These are phyloP conservation scores for Nicotiana paniculata DNA, from an alignment of 257 asterid species.

Conservation along the genomic window DNA sequence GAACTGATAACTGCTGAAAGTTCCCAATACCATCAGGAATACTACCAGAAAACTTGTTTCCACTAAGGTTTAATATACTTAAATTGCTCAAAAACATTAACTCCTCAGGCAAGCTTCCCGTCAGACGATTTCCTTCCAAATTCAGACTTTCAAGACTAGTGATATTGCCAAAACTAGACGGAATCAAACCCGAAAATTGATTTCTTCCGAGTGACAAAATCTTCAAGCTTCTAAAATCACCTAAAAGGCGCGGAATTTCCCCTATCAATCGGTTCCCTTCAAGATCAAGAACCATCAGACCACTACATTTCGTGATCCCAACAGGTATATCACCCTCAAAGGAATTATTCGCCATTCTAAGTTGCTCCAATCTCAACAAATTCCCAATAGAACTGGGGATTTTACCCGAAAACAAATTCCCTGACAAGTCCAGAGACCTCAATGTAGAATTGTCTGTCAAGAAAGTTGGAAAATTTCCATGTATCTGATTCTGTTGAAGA, in stretches of 20 bases:
- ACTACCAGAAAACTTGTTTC: slow-evolving; percentile 47
- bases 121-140: slow-evolving; percentile 36
- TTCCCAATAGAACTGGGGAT: slow-evolving; percentile 42
- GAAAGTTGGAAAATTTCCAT: slow-evolving; percentile 37
- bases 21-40: slow-evolving; percentile 40
- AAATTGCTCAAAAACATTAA: slow-evolving; percentile 41
- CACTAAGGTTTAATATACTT: slow-evolving; percentile 45
- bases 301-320: slow-evolving; percentile 34
- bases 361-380: slow-evolving; percentile 38
- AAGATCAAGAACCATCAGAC: slow-evolving; percentile 46
- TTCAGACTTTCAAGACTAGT: slow-evolving; percentile 41
- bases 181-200: slow-evolving; percentile 41
- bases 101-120: slow-evolving; percentile 45
- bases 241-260: slow-evolving; percentile 34
- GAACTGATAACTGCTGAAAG: slow-evolving; percentile 36
- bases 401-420: slow-evolving; percentile 44
- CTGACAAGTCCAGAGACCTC: slow-evolving; percentile 48
- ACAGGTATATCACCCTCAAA: slow-evolving; percentile 43
- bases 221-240: slow-evolving; percentile 29
- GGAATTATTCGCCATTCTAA: slow-evolving; percentile 51
- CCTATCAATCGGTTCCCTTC: slow-evolving; percentile 48
- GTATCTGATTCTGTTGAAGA: slow-evolving; percentile 35
- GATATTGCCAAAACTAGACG: slow-evolving; percentile 33
- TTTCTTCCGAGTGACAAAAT: slow-evolving; percentile 45
- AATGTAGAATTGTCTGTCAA: slow-evolving; percentile 32